Percentiles rank a stretch among this genome's conserved stretches.
Conservation (phyloP, 495 filamentous ascomycete genomes). For the Xylaria grammica region DNA sequence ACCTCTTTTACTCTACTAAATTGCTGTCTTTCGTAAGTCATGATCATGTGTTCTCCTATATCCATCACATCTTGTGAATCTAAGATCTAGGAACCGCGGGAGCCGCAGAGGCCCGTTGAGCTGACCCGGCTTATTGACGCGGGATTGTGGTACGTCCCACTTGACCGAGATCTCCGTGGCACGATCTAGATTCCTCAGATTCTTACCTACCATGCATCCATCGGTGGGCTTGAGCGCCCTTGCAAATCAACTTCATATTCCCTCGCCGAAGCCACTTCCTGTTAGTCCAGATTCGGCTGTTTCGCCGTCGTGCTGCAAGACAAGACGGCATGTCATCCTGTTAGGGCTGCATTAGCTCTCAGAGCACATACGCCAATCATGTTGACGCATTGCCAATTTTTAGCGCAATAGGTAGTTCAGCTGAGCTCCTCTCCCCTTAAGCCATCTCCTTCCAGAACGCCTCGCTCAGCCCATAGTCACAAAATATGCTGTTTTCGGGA, state of each 20-base stretch:
- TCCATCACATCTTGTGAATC: no score
- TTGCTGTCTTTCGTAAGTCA: no score
- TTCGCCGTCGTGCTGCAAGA: no score
- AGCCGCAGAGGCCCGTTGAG: background rate
- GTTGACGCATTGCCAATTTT: background rate
- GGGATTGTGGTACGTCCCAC: background rate
- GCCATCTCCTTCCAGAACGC: constrained; percentile 1
- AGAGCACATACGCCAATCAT: background rate
- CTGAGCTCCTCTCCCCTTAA: constrained; percentile 1
- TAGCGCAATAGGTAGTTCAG: constrained; percentile 1
- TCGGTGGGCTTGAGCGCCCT: no score
- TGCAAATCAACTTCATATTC: no score
- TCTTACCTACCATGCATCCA: no score
- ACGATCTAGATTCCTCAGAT: background rate
- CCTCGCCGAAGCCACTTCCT: no score
- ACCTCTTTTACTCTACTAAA: no score
- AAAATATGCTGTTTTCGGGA: background rate
- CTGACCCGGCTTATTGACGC: background rate
- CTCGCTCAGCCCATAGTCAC: background rate
- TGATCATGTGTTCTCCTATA: no score
- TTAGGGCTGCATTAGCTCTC: constrained; percentile 8
- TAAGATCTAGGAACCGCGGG: no score
- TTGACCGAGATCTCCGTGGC: background rate
- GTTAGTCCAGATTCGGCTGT: no score
- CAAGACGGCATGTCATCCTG: no score